phyloP scores from a whole-genome alignment of 2,329 filamentous ascomycete genomes.

The Aschersonia sp. region DNA sequence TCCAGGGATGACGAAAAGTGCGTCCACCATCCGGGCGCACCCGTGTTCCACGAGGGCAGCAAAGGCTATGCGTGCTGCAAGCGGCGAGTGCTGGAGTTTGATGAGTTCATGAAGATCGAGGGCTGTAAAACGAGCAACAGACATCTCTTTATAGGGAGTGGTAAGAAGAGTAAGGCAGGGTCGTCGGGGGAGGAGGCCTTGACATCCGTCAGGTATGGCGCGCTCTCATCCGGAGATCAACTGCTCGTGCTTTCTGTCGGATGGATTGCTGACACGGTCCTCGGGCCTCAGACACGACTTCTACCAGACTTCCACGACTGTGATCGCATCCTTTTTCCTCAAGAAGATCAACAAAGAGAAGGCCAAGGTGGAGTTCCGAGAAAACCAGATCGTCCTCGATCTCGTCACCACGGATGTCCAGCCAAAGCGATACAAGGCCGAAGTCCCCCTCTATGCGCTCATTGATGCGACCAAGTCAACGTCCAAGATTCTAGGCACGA shows the following conservation, averaged over 20 bases:
- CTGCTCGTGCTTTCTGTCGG: background rate
- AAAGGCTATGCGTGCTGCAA: conserved; percentile 98
- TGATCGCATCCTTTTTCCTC: conserved; percentile 85
- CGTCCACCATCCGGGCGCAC: conserved; percentile 74
- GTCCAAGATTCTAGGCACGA: conserved; percentile 76
- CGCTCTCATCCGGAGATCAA: background rate
- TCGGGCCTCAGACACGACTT: conserved; percentile 50
- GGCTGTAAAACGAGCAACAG: conserved; percentile 71
- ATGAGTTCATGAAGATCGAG: conserved; percentile 92
- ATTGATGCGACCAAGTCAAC: conserved; percentile 65
- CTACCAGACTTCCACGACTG: conserved; percentile 75
- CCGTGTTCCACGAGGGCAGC: conserved; percentile 94
- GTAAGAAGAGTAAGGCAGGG: conserved; percentile 41
- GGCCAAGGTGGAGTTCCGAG: conserved; percentile 56
- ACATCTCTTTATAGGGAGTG: conserved; percentile 76
- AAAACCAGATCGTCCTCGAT: conserved; percentile 56
- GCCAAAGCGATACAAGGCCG: conserved; percentile 62
- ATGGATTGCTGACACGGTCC: no score
- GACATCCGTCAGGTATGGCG: conserved; percentile 56
- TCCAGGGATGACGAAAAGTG: conserved; percentile 61
- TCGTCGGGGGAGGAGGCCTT: conserved; percentile 56
- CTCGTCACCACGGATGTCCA: conserved; percentile 68
- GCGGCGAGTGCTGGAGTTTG: conserved; percentile 85
- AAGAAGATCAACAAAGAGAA: conserved; percentile 88
- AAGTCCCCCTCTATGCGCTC: conserved; percentile 58